These are phyloP conservation scores for Alternaria angustiovoidea DNA, from an alignment of 2,329 filamentous ascomycete genomes.

Conservation along the genomic window DNA sequence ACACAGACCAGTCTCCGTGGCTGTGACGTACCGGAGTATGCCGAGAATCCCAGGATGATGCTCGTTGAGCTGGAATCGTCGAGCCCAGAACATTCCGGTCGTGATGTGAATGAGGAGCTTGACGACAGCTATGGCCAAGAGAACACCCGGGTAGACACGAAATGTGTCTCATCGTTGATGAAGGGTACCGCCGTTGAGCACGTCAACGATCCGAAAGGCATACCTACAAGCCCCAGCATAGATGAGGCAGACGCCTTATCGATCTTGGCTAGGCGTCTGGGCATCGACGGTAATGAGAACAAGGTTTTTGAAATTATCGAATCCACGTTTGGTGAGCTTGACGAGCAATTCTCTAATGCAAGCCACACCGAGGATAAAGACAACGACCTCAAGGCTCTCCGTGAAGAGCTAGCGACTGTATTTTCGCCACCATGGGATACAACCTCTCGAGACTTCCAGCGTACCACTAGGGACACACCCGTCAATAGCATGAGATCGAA, in stretches of 20 bases:
- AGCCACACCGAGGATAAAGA: neutral
- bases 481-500: neutral
- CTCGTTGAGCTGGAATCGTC: constrained; percentile 12
- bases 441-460: neutral
- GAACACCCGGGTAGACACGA: neutral
- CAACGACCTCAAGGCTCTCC: constrained; percentile 8
- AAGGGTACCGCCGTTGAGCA: neutral
- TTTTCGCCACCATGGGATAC: neutral
- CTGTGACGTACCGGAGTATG: neutral
- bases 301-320: neutral
- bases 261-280: neutral
- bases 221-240: too few species aligned
- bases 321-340: constrained; percentile 3
- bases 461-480: neutral
- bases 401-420: neutral
- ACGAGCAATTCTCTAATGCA: neutral
- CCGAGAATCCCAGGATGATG: constrained; percentile 9
- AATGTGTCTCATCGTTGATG: neutral
- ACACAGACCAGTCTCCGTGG: neutral
- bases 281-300: neutral
- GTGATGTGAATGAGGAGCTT: neutral
- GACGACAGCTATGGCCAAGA: neutral
- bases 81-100: neutral
- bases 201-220: neutral
- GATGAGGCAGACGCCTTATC: neutral